Evolutionary conservation across 306 rosid species (phyloP), one percentile per base, ranked within the genome.

Genomic region (Castanea crenata): DNA sequence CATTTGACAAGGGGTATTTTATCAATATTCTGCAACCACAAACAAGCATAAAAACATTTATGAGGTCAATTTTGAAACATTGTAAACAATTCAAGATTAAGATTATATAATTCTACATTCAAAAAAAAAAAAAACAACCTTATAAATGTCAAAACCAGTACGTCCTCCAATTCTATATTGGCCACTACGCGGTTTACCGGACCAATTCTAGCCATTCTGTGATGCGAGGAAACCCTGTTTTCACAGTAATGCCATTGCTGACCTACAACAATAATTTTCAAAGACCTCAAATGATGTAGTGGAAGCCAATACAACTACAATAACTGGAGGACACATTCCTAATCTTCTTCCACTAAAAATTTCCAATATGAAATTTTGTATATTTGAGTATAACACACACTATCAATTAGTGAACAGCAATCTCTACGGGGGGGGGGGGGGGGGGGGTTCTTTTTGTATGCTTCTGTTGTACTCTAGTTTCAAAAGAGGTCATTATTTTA

Each of bases 131-230:
- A 71, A 79, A 85, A 56, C 57, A 64, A 95, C 99, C 99, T 95
- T 95, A 49, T 91, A 95, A 83, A 95, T 95, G 90, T 95, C 98
- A 65, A 95, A 92, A n/a, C 99, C 99, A 95, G 87, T 89, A 95
- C 0, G 99, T 87, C 84, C 95, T 83, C 86, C n/a, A n/a, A n/a
- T n/a, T n/a, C n/a, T n/a, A n/a, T n/a, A n/a, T n/a, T n/a, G n/a
- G n/a, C n/a, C n/a, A n/a, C n/a, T n/a, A n/a, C n/a, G n/a, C n/a
- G n/a, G n/a, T n/a, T n/a, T n/a, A n/a, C n/a, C n/a, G n/a, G n/a
- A n/a, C n/a, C n/a, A n/a, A n/a, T n/a, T n/a, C n/a, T n/a, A n/a
- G n/a, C n/a, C n/a, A n/a, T n/a, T n/a, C n/a, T n/a, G n/a, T n/a
- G n/a, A n/a, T n/a, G n/a, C n/a, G n/a, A n/a, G n/a, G n/a, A 78